phyloP scores from a whole-genome alignment of 768 basidiomycete genomes.

The Gelatoporia subvermispora region DNA sequence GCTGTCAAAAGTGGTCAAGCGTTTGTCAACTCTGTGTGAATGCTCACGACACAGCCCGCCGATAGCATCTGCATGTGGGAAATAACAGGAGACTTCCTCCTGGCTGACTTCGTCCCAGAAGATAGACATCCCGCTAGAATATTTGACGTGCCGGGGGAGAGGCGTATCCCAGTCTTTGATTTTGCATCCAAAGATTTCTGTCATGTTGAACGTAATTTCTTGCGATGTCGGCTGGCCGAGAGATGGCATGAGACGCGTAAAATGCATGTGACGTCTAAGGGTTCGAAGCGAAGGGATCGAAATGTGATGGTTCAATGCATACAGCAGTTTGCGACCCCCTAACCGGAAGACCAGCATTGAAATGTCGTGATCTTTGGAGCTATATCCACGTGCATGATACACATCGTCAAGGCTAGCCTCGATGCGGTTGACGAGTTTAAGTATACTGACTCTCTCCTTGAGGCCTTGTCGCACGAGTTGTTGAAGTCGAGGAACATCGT shows the following conservation, averaged over 20 bases:
- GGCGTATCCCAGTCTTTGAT: not conserved
- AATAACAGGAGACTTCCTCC: slow-evolving; percentile 20
- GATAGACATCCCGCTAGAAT: slow-evolving; percentile 13
- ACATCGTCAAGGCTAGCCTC: slow-evolving; percentile 10
- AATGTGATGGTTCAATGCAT: slow-evolving; percentile 26
- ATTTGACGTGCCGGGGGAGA: not conserved
- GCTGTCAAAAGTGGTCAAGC: slow-evolving; percentile 9
- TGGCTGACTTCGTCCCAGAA: slow-evolving; percentile 24
- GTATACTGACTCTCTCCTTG: slow-evolving; percentile 8
- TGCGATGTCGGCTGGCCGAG: slow-evolving; percentile 7
- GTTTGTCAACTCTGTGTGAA: slow-evolving; percentile 6
- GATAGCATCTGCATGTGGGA: slow-evolving; percentile 18
- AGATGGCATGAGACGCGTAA: slow-evolving; percentile 12
- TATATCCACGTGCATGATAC: slow-evolving; percentile 20
- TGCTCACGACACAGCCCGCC: slow-evolving; percentile 26
- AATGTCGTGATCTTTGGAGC: slow-evolving; percentile 20
- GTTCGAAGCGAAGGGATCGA: slow-evolving; percentile 19
- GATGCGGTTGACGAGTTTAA: slow-evolving; percentile 13
- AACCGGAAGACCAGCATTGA: slow-evolving; percentile 21
- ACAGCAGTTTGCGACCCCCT: slow-evolving; percentile 25
- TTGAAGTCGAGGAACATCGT: slow-evolving; percentile 23
- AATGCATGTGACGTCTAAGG: slow-evolving; percentile 5
- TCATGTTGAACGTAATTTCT: slow-evolving; percentile 25
- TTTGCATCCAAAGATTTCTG: slow-evolving; percentile 13
- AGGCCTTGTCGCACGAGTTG: slow-evolving; percentile 21